Evolutionary conservation across 306 rosid genomes (phyloP).

Genomic region (Elaeagnus macrophylla): DNA sequence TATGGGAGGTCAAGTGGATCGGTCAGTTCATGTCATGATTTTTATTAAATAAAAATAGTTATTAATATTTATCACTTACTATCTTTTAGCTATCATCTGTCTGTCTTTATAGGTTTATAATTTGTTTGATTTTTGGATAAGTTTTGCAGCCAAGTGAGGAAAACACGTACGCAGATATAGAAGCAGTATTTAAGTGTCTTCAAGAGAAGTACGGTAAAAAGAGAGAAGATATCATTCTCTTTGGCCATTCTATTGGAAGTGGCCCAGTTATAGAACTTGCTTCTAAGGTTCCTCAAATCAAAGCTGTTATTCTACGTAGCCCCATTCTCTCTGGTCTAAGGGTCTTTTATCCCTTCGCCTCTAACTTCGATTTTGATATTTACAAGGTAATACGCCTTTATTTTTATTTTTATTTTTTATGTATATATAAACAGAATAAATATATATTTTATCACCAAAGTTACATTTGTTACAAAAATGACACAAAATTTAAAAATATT

Average conservation of each 20-base stretch:
- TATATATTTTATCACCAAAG: too few relatives aligned
- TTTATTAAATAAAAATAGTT: too few relatives aligned
- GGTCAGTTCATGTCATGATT: slow-evolving; percentile 65
- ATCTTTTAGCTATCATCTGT: too few relatives aligned
- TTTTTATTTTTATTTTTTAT: neutral
- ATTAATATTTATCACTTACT: too few relatives aligned
- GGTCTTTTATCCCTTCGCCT: slow-evolving; percentile 90
- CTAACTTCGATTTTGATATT: slow-evolving; percentile 84
- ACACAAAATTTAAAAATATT: too few relatives aligned
- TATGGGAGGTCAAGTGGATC: slow-evolving; percentile 88
- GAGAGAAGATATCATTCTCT: slow-evolving; percentile 78
- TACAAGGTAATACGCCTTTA: slow-evolving; percentile 76
- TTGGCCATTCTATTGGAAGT: slow-evolving; percentile 93
- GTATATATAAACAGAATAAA: too few relatives aligned
- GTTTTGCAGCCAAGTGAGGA: slow-evolving; percentile 84
- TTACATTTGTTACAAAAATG: too few relatives aligned
- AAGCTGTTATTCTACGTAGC: slow-evolving; percentile 86
- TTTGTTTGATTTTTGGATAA: slow-evolving; percentile 19
- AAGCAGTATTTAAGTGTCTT: slow-evolving; percentile 81
- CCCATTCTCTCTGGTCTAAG: slow-evolving; percentile 92
- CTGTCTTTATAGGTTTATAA: too few relatives aligned
- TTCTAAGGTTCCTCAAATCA: slow-evolving; percentile 62
- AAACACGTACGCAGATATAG: slow-evolving; percentile 89
- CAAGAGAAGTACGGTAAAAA: slow-evolving; percentile 79
- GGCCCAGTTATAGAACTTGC: slow-evolving; percentile 95